These are phyloP conservation scores for Quercus agrifolia DNA, from an alignment of 306 rosid species.

Conservation along the genomic window DNA sequence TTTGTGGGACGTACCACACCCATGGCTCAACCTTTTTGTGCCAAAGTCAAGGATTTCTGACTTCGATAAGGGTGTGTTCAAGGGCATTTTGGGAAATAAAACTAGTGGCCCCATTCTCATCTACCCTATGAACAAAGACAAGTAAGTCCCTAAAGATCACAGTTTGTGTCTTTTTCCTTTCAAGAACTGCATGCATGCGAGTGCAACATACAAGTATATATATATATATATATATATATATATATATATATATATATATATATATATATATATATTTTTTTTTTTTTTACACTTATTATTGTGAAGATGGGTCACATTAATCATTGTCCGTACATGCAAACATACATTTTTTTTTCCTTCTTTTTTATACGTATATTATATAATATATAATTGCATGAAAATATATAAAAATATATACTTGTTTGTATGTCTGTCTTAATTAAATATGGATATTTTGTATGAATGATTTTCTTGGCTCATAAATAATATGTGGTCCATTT, in stretches of 20 bases:
- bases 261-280: not conserved
- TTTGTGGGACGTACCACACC: conserved; percentile 92
- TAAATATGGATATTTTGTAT: no score
- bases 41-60: conserved; percentile 86
- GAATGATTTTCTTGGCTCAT: not conserved
- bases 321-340: not conserved
- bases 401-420: no score
- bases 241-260: not conserved
- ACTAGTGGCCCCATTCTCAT: conserved; percentile 97
- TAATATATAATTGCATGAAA: no score
- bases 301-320: not conserved
- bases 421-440: no score
- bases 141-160: conserved; percentile 45
- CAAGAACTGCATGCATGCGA: conserved; percentile 17
- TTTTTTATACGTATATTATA: no score
- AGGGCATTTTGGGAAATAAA: conserved; percentile 83
- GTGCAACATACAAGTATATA: conserved; percentile 13
- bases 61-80: conserved; percentile 82
- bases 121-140: conserved; percentile 88
- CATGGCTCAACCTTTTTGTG: conserved; percentile 97
- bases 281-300: not conserved
- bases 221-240: not conserved
- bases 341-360: not conserved
- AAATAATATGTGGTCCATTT: not conserved
- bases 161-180: not conserved